These are phyloP conservation scores for Cadophora sp. DNA, from an alignment of 2,329 filamentous ascomycete genomes.

Conservation along the genomic window DNA sequence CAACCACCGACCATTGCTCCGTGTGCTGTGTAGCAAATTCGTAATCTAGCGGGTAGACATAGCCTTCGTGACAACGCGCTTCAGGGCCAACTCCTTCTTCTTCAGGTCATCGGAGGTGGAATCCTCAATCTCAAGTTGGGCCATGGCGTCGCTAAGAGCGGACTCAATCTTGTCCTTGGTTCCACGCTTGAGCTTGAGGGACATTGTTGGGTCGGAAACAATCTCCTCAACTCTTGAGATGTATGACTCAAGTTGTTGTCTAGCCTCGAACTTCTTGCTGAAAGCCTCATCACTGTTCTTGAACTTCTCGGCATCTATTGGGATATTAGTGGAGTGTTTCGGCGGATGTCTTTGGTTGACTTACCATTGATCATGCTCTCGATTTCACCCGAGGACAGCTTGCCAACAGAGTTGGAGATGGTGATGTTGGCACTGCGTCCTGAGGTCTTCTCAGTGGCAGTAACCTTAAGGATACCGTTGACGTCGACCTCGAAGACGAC, in stretches of 20 bases:
- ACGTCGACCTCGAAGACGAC: conserved; percentile 99
- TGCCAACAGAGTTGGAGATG: conserved; percentile 99
- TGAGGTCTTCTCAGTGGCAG: conserved; percentile 97
- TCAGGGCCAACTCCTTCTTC: conserved; percentile 99
- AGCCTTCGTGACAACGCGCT: conserved; percentile 96
- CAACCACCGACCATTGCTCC: conserved; percentile 39
- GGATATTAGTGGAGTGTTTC: conserved; percentile 31
- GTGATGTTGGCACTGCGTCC: conserved; percentile 99
- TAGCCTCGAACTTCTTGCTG: conserved; percentile 99
- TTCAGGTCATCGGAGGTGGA: conserved; percentile 91
- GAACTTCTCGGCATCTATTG: conserved; percentile 88
- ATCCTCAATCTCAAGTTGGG: conserved; percentile 94
- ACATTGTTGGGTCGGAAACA: conserved; percentile 93
- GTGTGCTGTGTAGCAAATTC: conserved; percentile 31
- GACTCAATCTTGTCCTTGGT: conserved; percentile 99
- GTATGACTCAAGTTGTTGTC: conserved; percentile 99
- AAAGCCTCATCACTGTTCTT: conserved; percentile 98
- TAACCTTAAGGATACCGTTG: conserved; percentile 99
- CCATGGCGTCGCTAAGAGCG: conserved; percentile 96
- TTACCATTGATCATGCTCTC: conserved; percentile 94
- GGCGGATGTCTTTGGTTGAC: conserved; percentile 36
- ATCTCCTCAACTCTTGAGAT: conserved; percentile 99
- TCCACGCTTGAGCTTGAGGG: conserved; percentile 96
- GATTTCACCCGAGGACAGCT: conserved; percentile 92
- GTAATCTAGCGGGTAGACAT: conserved; percentile 84